Evolutionary conservation across 108 stramenopile genomes (phyloP), one percentile per base, ranked within the genome.

Genomic region (Pseudonitzschia multiseries): DNA sequence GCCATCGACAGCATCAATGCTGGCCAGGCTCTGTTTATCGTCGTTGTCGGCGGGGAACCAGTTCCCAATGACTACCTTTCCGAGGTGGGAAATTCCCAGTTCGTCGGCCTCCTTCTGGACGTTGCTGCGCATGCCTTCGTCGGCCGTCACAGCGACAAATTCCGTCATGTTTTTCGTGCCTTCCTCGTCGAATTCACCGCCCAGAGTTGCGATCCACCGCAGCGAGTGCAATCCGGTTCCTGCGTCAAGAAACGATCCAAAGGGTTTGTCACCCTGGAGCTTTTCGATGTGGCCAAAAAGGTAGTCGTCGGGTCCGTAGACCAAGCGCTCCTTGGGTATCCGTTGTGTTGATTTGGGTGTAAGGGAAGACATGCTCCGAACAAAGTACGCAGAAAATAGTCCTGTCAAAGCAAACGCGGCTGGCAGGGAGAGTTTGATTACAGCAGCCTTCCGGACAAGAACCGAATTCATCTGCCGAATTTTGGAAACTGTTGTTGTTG

Each of bases 191-290:
- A 15, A 1, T 14, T 59, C n/a, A 22, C 12, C 14, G 31, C n/a
- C n/a, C 41, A 93, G 41, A 22, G 65, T 67, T 2, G 92, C 93
- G 32, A 97, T 89, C 98, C 98, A 98, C 31, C 95, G 88, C 4
- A 98, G 62, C 17, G 92, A 93, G 80, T 98, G 96, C 65, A 81
- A 57, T 18, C 98, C 98, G 0, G 98, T 98, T 4, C 98, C 98
- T 0, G 96, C 94, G 77, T 98, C 98, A 32, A 98, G 69, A 31
- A 97, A 82, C 8, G 68, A 52, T 8, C 96, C 96, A 80, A 93
- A 92, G 40, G 81, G 80, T 20, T 66, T 73, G 24, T 77, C 77
- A 5, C 75, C 79, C 56, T 96, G 95, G 46, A 48, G 46, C 29
- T 72, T 24, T 72, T 96, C 95, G 44, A 96, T 93, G 76, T 75